Evolutionary conservation across 352 stramenopile genomes (phyloP), one percentile per base, ranked within the genome.

Genomic region (Phytophthora citrophthora): DNA sequence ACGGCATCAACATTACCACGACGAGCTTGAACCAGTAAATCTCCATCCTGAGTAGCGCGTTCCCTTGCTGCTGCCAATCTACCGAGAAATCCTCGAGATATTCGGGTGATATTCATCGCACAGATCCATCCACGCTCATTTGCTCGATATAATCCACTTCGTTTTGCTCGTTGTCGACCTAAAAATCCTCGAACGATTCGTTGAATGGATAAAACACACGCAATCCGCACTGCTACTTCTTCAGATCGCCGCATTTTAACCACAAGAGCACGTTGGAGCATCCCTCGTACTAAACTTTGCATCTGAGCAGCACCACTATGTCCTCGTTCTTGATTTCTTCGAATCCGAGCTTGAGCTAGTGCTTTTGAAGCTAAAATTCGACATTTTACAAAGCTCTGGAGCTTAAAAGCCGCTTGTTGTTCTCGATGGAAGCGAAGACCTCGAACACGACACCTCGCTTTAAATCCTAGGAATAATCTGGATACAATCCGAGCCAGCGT

Each of bases 1-100:
- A 92, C 79, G 0, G 65, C 66, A 7, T 81, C 75, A 9, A 86
- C 59, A 41, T 89, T 83, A 0, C 83, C 83, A 12, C 60, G 41
- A 4, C 68, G 62, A 18, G 77, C 76, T 60, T 92, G 81, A 11
- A 90, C 68, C 1, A 92, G 55, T 26, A 92, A 13, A 48, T 92
- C 79, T 6, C 29, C 71, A 41, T 83, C 73, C 26, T 87, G 77
- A 0, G 75, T 47, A 5, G 68, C 23, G 8, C 50, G 48, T 49
- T 76, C 67, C 3, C 66, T 43, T n/a, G 56, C 34, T 1, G 65
- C 76, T 7, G 57, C 34, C 1, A 64, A 61, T 11, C 83, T 57
- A 6, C 61, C 77, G 0, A 92, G 62, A 54, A 90, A 90, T 0
- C 81, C 83, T 3, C 81, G 79, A 0, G 81, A 74, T 36, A 90